A percentile compares a stretch with the other conserved stretches of the same genome.
Conservation (phyloP, 495 filamentous ascomycete species). For the Bryoglossum gracile region DNA sequence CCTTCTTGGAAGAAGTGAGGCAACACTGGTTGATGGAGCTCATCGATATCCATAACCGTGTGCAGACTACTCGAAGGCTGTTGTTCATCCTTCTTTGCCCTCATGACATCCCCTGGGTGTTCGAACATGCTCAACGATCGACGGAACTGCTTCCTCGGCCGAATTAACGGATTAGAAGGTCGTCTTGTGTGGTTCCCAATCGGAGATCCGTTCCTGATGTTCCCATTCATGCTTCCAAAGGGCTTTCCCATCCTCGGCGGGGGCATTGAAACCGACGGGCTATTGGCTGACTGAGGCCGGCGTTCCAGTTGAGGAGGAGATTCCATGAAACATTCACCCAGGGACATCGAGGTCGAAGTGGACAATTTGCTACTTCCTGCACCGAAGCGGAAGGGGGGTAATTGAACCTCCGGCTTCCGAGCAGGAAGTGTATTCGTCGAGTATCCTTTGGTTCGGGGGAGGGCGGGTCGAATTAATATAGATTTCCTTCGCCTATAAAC, state of each 20-base stretch:
- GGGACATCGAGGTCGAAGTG: slow-evolving; percentile 50
- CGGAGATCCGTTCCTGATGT: slow-evolving; percentile 23
- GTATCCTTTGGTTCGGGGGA: slow-evolving; percentile 52
- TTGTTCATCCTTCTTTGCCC: slow-evolving; percentile 55
- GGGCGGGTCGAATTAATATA: slow-evolving; percentile 51
- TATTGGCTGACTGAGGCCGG: slow-evolving; percentile 47
- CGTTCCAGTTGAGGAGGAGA: slow-evolving; percentile 73
- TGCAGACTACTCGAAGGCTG: slow-evolving; percentile 47
- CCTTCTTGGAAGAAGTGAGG: slow-evolving; percentile 82
- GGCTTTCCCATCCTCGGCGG: slow-evolving; percentile 16
- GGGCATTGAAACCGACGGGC: slow-evolving; percentile 37
- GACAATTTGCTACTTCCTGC: slow-evolving; percentile 46
- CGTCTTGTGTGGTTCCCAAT: slow-evolving; percentile 35
- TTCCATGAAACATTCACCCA: slow-evolving; percentile 70
- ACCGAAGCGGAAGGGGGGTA: slow-evolving; percentile 71
- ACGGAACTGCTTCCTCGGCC: slow-evolving; percentile 81
- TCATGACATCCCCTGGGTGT: slow-evolving; percentile 77
- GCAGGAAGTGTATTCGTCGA: slow-evolving; percentile 44
- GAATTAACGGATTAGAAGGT: slow-evolving; percentile 59
- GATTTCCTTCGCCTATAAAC: slow-evolving; percentile 48
- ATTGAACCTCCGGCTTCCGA: slow-evolving; percentile 48
- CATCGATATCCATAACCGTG: slow-evolving; percentile 71
- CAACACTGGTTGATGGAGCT: slow-evolving; percentile 60
- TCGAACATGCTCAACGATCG: slow-evolving; percentile 98
- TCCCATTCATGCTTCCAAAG: slow-evolving; percentile 23